phyloP scores from a whole-genome alignment of 2,329 filamentous ascomycete species.

The Didymella arachidicola region DNA sequence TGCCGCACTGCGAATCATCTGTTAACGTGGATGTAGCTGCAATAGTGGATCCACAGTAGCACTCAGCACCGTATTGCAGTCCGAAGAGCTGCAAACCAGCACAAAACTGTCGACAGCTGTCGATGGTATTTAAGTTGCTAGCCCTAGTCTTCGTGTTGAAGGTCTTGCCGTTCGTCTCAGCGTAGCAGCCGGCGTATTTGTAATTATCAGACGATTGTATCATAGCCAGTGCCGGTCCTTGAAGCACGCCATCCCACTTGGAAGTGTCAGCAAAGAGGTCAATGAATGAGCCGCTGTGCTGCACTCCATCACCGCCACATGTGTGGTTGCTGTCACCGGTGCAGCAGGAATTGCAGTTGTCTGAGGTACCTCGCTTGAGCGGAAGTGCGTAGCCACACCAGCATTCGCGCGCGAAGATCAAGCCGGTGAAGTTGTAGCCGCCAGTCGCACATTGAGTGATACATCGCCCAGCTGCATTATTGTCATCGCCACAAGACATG shows the following conservation, averaged over 20 bases:
- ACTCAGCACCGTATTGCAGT: slow-evolving; percentile 41
- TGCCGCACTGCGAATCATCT: slow-evolving; percentile 9
- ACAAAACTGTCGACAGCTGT: slow-evolving; percentile 33
- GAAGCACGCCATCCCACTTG: slow-evolving; percentile 32
- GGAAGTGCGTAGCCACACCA: slow-evolving; percentile 63
- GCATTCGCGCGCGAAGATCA: slow-evolving; percentile 61
- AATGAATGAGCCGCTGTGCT: slow-evolving; percentile 51
- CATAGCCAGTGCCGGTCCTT: slow-evolving; percentile 28
- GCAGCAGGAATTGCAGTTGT: slow-evolving; percentile 62
- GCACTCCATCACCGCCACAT: slow-evolving; percentile 62
- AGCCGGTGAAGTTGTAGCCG: slow-evolving; percentile 57
- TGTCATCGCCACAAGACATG: slow-evolving; percentile 52
- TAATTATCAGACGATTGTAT: slow-evolving; percentile 24
- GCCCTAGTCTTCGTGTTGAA: slow-evolving; percentile 15
- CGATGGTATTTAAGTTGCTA: slow-evolving; percentile 16
- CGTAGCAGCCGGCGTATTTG: slow-evolving; percentile 24
- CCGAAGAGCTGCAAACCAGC: slow-evolving; percentile 40
- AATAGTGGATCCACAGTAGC: slow-evolving; percentile 16
- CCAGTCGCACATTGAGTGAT: slow-evolving; percentile 54
- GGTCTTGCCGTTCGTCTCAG: slow-evolving; percentile 21
- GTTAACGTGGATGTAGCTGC: slow-evolving; percentile 7
- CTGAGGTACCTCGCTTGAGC: slow-evolving; percentile 53
- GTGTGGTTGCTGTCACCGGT: slow-evolving; percentile 59
- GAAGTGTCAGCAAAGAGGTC: slow-evolving; percentile 50
- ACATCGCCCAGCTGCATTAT: slow-evolving; percentile 57